phyloP scores from a whole-genome alignment of 2,329 filamentous ascomycete species.

The Penicillium occitanis region DNA sequence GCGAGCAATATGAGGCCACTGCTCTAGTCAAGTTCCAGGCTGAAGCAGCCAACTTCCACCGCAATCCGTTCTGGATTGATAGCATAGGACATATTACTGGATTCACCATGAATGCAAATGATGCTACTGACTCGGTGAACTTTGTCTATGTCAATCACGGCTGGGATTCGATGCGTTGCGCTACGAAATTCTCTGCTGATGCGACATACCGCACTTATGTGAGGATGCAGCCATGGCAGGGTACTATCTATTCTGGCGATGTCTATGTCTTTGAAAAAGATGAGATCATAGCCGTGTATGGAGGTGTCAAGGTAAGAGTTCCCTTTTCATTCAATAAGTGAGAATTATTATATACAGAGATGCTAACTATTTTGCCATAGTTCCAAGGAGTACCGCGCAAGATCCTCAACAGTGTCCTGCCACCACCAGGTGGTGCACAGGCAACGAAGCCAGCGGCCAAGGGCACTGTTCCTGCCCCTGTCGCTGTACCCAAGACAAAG shows the following conservation, averaged over 20 bases:
- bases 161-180: constrained; percentile 33
- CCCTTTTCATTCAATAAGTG: background rate
- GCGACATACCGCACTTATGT: constrained; percentile 34
- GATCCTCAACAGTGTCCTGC: constrained; percentile 36
- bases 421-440: constrained; percentile 32
- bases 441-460: constrained; percentile 27
- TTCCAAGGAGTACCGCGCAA: constrained; percentile 35
- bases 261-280: constrained; percentile 52
- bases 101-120: constrained; percentile 42
- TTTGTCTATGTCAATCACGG: constrained; percentile 41
- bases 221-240: constrained; percentile 33
- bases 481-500: constrained; percentile 32
- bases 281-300: constrained; percentile 22
- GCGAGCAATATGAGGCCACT: constrained; percentile 28
- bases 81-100: constrained; percentile 38
- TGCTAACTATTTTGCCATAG: constrained; percentile 25
- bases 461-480: constrained; percentile 25
- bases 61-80: constrained; percentile 47
- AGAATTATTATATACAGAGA: background rate
- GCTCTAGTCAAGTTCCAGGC: constrained; percentile 42
- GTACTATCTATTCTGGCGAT: constrained; percentile 49
- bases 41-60: constrained; percentile 57
- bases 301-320: constrained; percentile 43
- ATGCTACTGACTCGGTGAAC: constrained; percentile 31
- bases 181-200: constrained; percentile 26